These are phyloP conservation scores for Colletotrichum tofieldiae DNA, from an alignment of 2,329 filamentous ascomycete genomes.

Conservation along the genomic window DNA sequence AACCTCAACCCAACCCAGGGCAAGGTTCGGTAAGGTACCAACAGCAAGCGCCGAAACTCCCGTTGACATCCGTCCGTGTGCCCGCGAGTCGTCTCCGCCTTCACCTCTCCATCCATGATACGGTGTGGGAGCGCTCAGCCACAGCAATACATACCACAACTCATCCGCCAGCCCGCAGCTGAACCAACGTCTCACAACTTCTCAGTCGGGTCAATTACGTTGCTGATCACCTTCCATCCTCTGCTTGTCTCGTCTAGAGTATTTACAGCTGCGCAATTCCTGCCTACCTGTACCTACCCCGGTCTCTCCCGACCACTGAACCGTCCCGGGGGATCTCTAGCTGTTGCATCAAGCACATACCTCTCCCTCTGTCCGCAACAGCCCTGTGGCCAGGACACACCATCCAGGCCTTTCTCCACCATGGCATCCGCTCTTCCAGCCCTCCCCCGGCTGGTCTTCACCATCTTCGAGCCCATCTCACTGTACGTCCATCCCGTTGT, in stretches of 20 bases:
- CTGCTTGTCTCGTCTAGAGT: not conserved
- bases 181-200: not conserved
- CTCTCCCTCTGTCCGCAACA: not conserved
- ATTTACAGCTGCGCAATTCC: not conserved
- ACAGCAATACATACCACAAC: not conserved
- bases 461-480: slow-evolving; percentile 77
- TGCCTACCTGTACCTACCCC: not conserved
- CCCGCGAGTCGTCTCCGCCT: slow-evolving; percentile 6
- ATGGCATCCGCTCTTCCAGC: slow-evolving; percentile 76
- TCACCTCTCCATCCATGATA: not conserved
- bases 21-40: slow-evolving; percentile 21
- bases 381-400: not conserved
- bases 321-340: not conserved
- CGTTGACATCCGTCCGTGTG: not conserved
- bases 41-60: not conserved
- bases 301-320: not conserved
- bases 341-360: slow-evolving; percentile 1
- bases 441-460: slow-evolving; percentile 77
- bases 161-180: slow-evolving; percentile 1
- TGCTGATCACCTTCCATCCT: not conserved
- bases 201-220: not conserved
- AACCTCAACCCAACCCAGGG: slow-evolving; percentile 23
- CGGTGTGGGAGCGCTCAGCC: not conserved
- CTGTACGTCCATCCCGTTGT: slow-evolving; percentile 64
- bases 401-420: not conserved